Percentiles rank a stretch among this genome's conserved stretches.
These are phyloP conservation scores for Gentiana straminea DNA, from an alignment of 257 asterid species.

Conservation along the genomic window DNA sequence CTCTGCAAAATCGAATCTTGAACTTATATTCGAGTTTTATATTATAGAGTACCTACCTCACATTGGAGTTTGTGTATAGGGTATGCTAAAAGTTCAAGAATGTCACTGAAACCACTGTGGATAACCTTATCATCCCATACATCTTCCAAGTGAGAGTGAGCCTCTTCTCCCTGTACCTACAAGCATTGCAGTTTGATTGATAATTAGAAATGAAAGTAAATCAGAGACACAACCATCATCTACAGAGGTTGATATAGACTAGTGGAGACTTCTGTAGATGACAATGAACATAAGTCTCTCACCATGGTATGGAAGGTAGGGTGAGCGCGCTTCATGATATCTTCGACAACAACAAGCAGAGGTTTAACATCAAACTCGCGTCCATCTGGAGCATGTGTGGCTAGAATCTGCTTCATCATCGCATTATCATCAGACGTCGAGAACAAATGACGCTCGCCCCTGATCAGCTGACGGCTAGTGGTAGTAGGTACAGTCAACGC, in stretches of 20 bases:
- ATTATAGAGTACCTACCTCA: conserved; percentile 36
- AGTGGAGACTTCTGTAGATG: background rate
- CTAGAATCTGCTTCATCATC: conserved; percentile 39
- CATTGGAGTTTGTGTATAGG: conserved; percentile 52
- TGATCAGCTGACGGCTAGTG: conserved; percentile 13
- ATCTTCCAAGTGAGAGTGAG: conserved; percentile 17
- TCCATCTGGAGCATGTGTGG: conserved; percentile 42
- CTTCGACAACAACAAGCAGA: conserved; percentile 43
- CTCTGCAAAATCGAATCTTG: too few species aligned
- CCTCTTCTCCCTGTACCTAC: conserved; percentile 18
- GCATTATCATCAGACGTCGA: conserved; percentile 40
- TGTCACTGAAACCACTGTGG: conserved; percentile 28
- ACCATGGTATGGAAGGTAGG: conserved; percentile 16
- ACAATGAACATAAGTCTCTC: background rate
- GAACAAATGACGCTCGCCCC: conserved; percentile 32
- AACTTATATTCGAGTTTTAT: background rate
- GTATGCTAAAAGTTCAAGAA: conserved; percentile 42
- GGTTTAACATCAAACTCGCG: conserved; percentile 47
- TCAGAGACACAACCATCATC: too few species aligned
- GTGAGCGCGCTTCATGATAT: conserved; percentile 38
- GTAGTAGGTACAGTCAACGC: conserved; percentile 8
- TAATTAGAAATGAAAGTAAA: too few species aligned
- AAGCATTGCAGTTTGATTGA: background rate
- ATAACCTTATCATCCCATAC: conserved; percentile 25
- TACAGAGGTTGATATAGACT: too few species aligned